Evolutionary conservation across 208 protist genomes (phyloP), one percentile per base, ranked within the genome.

Genomic region (Trypanosoma boissoni): DNA sequence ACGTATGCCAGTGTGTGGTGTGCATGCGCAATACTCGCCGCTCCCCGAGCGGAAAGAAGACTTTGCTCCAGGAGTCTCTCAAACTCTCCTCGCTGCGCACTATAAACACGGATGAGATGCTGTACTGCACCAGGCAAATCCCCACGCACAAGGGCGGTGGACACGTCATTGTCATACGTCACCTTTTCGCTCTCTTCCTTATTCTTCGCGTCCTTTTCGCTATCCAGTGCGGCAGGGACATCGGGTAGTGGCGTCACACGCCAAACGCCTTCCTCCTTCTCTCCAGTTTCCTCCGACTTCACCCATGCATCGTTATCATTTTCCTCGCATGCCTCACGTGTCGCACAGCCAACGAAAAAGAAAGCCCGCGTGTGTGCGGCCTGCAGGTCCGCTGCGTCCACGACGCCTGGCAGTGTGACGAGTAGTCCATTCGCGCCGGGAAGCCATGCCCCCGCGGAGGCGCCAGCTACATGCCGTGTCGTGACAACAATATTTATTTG

Each of bases 1-100:
- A 77, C 29, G 58, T 86, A 76, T 2, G 85, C 85, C 37, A 92
- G 64, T 24, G 74, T 76, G 60, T 95, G 88, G 45, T 95, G 88
- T 4, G 67, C 68, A 68, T 92, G 88, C 18, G 63, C 68, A n/a
- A 86, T 58, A 53, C 63, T 68, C 12, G 78, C 64, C 23, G 83
- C 80, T 3, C 79, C 83, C 72, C 84, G 76, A 58, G 91, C 76
- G 48, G 72, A 76, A 43, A 72, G 58, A 54, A 92, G 60, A 31
- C 69, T 74, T 65, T 91, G 84, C 41, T 70, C 61, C 14, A 95
- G 64, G 12, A 80, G 37, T 20, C 86, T 68, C 64, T 95, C 83
- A 31, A 76, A 80, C 50, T 67, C 46, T 18, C 76, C 83, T 9
- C 73, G 75, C 9, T 34, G 34, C 42, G 70, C 58, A 45, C 66